Evolutionary conservation across 2,329 filamentous ascomycete species (phyloP), one percentile per base, ranked within the genome.

Genomic region (Penicillium freii): DNA sequence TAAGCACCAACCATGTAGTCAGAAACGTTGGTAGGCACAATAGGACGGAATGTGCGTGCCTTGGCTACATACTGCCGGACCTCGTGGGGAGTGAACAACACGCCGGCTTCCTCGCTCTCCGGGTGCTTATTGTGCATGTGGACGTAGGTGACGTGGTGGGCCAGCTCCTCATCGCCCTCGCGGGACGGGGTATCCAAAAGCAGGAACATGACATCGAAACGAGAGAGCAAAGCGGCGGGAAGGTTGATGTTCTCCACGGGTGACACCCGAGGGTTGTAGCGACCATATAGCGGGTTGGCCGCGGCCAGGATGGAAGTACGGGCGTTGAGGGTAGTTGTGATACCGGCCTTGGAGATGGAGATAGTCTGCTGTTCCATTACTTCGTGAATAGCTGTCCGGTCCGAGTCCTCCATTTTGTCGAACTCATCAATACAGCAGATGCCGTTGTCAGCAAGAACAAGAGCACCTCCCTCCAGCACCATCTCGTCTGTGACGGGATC

Each of bases 211-310:
- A 99, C 84, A 74, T 99, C 94, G 77, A 99, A 99, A 84, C 94
- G 91, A 58, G 93, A 97, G 54, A 99, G 85, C 21, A 99, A 85
- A 21, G 94, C 94, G 19, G 94, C 94, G n/a, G 94, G 94, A 40
- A 99, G 87, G 76, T 99, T 99, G 78, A 99, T 99, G 77, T 99
- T 99, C 76, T 99, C 94, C 27, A 99, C 92, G 0, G 94, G 94
- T 0, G 93, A 97, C 67, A 99, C 89, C 62, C 92, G 91, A 56
- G 94, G 94, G 78, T 99, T 99, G 82, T 99, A 99, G 61, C 94
- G 91, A 62, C 94, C 94, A 71, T 99, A 99, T 42, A 99, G 84
- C 57, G 94, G 94, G 78, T 99, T 99, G 65, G 94, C 94, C 21
- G 94, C 94, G 19, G 94, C 93, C 17, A 99, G 85, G 69, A 99